Conservation (phyloP, 257 asterid genomes). For the Salvia miltiorrhiza region DNA sequence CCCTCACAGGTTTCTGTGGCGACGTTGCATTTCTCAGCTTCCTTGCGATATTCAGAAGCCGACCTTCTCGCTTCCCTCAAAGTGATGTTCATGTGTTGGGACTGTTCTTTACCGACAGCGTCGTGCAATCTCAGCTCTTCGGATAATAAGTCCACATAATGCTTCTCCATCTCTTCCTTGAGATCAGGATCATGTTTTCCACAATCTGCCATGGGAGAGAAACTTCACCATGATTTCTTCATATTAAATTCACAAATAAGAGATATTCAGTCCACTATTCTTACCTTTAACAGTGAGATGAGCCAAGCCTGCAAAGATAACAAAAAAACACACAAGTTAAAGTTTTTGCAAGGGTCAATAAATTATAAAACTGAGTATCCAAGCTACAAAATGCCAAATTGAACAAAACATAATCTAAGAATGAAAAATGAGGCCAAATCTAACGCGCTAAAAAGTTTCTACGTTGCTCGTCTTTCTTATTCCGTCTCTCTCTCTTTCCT, state of each 20-base stretch:
- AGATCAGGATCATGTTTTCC: conserved; percentile 92
- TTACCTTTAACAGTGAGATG: conserved; percentile 72
- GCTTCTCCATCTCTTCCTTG: conserved; percentile 95
- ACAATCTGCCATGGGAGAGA: conserved; percentile 51
- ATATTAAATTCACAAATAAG: not conserved
- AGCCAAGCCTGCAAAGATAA: conserved; percentile 64
- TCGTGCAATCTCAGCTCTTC: conserved; percentile 81
- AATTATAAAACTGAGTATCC: conserved; percentile 6
- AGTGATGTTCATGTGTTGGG: conserved; percentile 69
- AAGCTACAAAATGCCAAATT: not conserved
- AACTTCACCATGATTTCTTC: not conserved
- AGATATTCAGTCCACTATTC: not conserved
- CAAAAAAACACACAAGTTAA: not conserved
- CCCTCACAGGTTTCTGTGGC: conserved; percentile 91
- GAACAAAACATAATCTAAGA: not conserved
- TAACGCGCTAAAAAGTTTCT: not conserved
- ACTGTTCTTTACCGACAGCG: conserved; percentile 52
- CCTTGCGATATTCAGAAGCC: conserved; percentile 74
- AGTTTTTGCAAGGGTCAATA: conserved; percentile 1
- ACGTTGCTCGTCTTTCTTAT: no score
- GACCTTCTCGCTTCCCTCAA: conserved; percentile 66
- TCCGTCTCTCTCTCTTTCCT: not conserved
- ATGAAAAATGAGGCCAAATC: not conserved
- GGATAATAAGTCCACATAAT: conserved; percentile 64
- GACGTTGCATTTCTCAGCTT: conserved; percentile 87